Percentiles rank a stretch among this genome's conserved stretches.
Evolutionary conservation across 805 yeast genomes (phyloP).

Genomic region (Phaffomyces thermotolerans): DNA sequence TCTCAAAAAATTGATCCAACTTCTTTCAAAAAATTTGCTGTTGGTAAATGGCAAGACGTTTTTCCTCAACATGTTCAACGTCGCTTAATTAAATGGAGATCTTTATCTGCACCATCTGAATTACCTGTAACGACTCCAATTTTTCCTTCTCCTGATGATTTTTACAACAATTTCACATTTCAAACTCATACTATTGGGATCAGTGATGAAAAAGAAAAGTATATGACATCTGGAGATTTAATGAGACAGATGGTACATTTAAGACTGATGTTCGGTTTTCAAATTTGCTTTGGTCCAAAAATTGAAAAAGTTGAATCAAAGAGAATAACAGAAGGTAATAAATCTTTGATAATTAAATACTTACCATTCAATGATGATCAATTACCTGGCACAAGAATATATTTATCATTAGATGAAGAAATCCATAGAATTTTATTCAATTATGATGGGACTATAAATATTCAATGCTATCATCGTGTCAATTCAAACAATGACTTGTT

Average conservation of each 20-base stretch:
- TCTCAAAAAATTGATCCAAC: constrained; percentile 57
- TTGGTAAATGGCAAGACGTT: constrained; percentile 87
- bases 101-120: constrained; percentile 89
- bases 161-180: constrained; percentile 66
- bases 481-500: constrained; percentile 21
- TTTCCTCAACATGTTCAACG: constrained; percentile 67
- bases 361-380: constrained; percentile 35
- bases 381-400: constrained; percentile 55
- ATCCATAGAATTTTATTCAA: constrained; percentile 80
- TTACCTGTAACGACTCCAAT: constrained; percentile 74
- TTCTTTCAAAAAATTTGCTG: constrained; percentile 47
- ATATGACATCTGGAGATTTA: constrained; percentile 50
- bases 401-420: constrained; percentile 71
- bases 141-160: constrained; percentile 65
- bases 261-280: constrained; percentile 82
- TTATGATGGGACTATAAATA: constrained; percentile 63
- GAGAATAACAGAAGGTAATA: constrained; percentile 47
- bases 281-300: constrained; percentile 68
- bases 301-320: constrained; percentile 61
- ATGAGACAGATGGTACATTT: constrained; percentile 83
- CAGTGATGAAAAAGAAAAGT: constrained; percentile 47
- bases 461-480: constrained; percentile 58
- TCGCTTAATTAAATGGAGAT: constrained; percentile 81
- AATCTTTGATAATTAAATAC: constrained; percentile 49
- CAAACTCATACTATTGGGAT: constrained; percentile 76